These are phyloP conservation scores for Cladosporium cucumerinum DNA, from an alignment of 2,329 filamentous ascomycete genomes.

Conservation along the genomic window DNA sequence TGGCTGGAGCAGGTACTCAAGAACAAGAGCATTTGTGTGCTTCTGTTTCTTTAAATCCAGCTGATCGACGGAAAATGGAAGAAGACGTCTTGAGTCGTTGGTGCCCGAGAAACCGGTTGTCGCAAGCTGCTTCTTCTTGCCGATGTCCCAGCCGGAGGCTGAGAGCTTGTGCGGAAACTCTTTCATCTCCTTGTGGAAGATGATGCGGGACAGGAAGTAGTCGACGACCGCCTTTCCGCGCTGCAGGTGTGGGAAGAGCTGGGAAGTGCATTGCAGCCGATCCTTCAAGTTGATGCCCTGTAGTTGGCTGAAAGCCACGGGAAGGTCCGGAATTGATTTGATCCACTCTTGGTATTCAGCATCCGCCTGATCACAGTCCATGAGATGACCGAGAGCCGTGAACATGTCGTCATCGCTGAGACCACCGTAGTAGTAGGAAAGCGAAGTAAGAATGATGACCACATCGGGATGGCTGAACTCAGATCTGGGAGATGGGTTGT, in stretches of 20 bases:
- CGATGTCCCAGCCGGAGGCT: constrained; percentile 66
- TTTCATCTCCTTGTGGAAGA: constrained; percentile 63
- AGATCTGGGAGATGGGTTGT: constrained; percentile 57
- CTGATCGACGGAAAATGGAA: constrained; percentile 62
- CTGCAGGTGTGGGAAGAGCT: constrained; percentile 42
- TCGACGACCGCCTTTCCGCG: constrained; percentile 59
- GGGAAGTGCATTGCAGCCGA: constrained; percentile 19
- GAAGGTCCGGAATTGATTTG: constrained; percentile 19
- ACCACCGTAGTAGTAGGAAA: constrained; percentile 66
- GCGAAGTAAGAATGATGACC: constrained; percentile 60
- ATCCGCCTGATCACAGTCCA: constrained; percentile 25
- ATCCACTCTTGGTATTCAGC: constrained; percentile 29
- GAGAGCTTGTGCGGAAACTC: constrained; percentile 63
- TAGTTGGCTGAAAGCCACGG: constrained; percentile 21
- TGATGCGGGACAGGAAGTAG: constrained; percentile 64
- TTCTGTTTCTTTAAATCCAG: constrained; percentile 54
- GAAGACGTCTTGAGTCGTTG: constrained; percentile 59
- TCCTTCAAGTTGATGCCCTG: constrained; percentile 30
- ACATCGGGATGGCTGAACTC: constrained; percentile 70
- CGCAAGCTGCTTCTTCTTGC: constrained; percentile 47
- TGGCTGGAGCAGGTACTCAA: constrained; percentile 55
- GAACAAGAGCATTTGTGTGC: constrained; percentile 66
- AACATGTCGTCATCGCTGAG: constrained; percentile 49
- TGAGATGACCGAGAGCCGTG: constrained; percentile 22
- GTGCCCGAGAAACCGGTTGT: constrained; percentile 72